Base-by-base conservation (phyloP, 2,329 filamentous ascomycete genomes). In the Immersiporthe knoxdaviesiana region DNA sequence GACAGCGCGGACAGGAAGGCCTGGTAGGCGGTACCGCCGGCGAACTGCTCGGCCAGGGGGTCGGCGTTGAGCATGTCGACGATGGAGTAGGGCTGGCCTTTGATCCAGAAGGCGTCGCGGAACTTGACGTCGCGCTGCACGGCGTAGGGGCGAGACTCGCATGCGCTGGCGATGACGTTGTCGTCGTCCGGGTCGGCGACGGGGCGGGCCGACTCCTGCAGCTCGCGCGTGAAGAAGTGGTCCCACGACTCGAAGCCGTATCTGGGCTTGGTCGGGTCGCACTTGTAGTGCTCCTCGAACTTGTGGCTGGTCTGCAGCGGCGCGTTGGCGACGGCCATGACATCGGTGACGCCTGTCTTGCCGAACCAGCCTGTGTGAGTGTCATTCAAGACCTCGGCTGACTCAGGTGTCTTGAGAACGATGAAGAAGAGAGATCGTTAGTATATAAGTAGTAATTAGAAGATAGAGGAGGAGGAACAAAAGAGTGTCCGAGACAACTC, bases 221-320 rank as follows among this genome's bases (percentile, higher is more conserved):
- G 83, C 6, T 80, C 68, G 7, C 90, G 84, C 0, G 88, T 91
- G 79, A 92, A 92, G 79, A 92, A 92, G 74, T 71, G 81, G 69
- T 92, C 90, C 90, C 90, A 92, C 0, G 88, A 91, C 68, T 82
- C 85, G 80, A 82, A 92, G 24, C 90, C 90, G 71, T 87, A 83
- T 74, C 89, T 76, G 72, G 84, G 78, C 6, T 81, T 81, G 0
- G 75, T 78, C 0, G 87, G 83, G 56, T 91, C 85, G 75, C 89
- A 91, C 24, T 84, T 72, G 76, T 86, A 91, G 74, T 90, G 82
- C 24, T 90, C 83, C 68, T 90, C 83, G 70, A 90, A 90, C 62
- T 78, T 82, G 74, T 83, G 76, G 24, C 72, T 68, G 0, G 83
- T 80, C 65, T 78, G 73, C 24, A 77, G 73, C 0, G 84, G 82